Conservation (phyloP, 2,329 filamentous ascomycete genomes). For the Helicocarpus griseus region DNA sequence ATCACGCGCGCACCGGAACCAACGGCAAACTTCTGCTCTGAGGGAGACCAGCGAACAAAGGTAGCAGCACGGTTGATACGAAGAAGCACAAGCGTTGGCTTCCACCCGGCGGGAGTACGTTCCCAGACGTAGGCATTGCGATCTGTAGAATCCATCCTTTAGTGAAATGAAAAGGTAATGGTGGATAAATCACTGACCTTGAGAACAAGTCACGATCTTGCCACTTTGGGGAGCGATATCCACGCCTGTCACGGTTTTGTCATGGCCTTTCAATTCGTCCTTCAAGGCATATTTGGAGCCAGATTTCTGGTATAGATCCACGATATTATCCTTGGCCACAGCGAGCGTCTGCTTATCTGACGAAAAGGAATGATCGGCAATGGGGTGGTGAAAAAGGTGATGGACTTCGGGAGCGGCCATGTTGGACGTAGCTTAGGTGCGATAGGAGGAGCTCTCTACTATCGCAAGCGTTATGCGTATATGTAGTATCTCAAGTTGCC, state of each 20-base stretch:
- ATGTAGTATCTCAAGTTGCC: not conserved
- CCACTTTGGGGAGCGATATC: conserved; percentile 87
- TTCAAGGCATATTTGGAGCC: conserved; percentile 71
- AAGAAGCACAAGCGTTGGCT: conserved; percentile 90
- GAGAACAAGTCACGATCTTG: conserved; percentile 94
- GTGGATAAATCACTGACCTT: conserved; percentile 49
- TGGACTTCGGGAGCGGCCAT: conserved; percentile 89
- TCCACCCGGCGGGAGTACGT: conserved; percentile 82
- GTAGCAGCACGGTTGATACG: conserved; percentile 95
- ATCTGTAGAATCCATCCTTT: conserved; percentile 44
- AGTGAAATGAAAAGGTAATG: not conserved
- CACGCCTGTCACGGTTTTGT: conserved; percentile 92
- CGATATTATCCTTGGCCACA: conserved; percentile 77
- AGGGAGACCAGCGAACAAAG: conserved; percentile 93
- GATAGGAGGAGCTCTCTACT: conserved; percentile 99
- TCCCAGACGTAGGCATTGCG: conserved; percentile 98
- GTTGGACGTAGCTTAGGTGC: conserved; percentile 26
- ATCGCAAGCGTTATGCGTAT: conserved; percentile 40
- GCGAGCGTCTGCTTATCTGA: conserved; percentile 80
- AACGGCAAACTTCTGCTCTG: conserved; percentile 94
- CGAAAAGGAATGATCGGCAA: conserved; percentile 97
- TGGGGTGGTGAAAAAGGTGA: conserved; percentile 92
- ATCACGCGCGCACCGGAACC: conserved; percentile 93
- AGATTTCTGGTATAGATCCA: conserved; percentile 73
- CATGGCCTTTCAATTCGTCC: conserved; percentile 90